Percentiles rank a stretch among this genome's conserved stretches.
phyloP scores from a whole-genome alignment of 2,329 filamentous ascomycete genomes.

The Xylariaceae sp. region DNA sequence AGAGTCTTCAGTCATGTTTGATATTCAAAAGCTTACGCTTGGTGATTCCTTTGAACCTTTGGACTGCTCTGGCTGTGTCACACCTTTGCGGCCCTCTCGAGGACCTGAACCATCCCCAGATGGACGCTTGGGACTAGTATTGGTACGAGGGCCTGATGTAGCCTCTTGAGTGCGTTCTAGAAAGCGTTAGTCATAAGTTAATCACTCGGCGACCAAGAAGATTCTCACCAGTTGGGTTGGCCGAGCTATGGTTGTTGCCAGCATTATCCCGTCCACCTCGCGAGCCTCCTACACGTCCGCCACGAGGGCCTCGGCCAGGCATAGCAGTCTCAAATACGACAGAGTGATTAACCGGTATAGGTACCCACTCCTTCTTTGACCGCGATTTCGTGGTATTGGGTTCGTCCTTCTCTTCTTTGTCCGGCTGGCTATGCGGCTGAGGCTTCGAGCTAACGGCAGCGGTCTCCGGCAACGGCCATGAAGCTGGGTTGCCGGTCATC shows the following conservation, averaged over 20 bases:
- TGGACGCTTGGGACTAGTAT: conserved; percentile 41
- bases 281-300: conserved; percentile 34
- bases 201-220: neutral
- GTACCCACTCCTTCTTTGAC: conserved; percentile 72
- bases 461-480: conserved; percentile 88
- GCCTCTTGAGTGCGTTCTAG: conserved; percentile 24
- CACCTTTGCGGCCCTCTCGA: conserved; percentile 46
- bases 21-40: no score
- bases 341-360: conserved; percentile 75
- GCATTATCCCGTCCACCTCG: conserved; percentile 28
- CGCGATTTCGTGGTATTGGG: conserved; percentile 49
- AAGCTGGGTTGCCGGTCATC: conserved; percentile 71
- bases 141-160: conserved; percentile 28
- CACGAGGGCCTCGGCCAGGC: conserved; percentile 50
- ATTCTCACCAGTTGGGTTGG: conserved; percentile 20
- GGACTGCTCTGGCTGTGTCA: conserved; percentile 37
- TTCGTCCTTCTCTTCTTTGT: conserved; percentile 59
- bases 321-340: conserved; percentile 85
- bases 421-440: conserved; percentile 61
- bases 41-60: conserved; percentile 37
- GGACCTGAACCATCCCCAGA: conserved; percentile 38
- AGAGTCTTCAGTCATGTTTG: no score
- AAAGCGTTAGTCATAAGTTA: conserved; percentile 12
- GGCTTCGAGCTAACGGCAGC: conserved; percentile 73
- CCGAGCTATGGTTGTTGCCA: conserved; percentile 18